Base-by-base conservation (phyloP, 352 stramenopile genomes). In the Phytophthora sojae region DNA sequence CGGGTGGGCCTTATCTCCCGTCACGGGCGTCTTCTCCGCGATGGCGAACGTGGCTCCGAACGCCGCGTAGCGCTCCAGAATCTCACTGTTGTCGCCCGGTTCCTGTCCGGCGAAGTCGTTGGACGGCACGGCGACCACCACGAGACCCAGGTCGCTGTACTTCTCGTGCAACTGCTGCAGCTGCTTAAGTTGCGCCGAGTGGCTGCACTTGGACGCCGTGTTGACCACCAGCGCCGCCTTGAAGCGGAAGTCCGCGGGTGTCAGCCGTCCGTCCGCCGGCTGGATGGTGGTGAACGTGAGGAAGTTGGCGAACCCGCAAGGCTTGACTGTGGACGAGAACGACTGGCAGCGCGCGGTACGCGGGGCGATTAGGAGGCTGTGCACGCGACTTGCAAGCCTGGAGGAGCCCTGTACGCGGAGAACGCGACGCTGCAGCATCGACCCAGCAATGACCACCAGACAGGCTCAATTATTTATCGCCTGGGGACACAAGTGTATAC, bases 41-140 rank as follows among this genome's bases (percentile, higher is more conserved):
- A 94, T 81, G 11, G 73, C 67, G 60, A 94, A 94, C 17, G 69
- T 79, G 35, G 88, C 81, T 17, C 77, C 69, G 72, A 82, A 80
- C 17, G 62, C 67, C 42, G 66, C 71, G 69, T 94, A 94, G 25
- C 74, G 59, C 47, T 74, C 53, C 23, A 74, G 61, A 55, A 94
- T 76, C 32, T 85, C 82, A n/a, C 79, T 71, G 19, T 76, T 66
- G 49, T 58, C 72, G 21, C 71, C 74, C 9, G 85, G 76, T 65
- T 94, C 86, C 56, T 84, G 77, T 17, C 65, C 70, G 21, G 77
- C 81, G 73, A 94, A 94, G 63, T 94, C 86, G 57, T 91, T 88
- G 7, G 79, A 90, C 19, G 86, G 86, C 23, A 94, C 82, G 0
- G 86, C 84, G 19, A 94, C 32, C 32, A 94, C 76, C 17, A 87